Evolutionary conservation across 2,329 filamentous ascomycete species (phyloP), one percentile per base, ranked within the genome.

Genomic region (Aspergillus ochraceus): DNA sequence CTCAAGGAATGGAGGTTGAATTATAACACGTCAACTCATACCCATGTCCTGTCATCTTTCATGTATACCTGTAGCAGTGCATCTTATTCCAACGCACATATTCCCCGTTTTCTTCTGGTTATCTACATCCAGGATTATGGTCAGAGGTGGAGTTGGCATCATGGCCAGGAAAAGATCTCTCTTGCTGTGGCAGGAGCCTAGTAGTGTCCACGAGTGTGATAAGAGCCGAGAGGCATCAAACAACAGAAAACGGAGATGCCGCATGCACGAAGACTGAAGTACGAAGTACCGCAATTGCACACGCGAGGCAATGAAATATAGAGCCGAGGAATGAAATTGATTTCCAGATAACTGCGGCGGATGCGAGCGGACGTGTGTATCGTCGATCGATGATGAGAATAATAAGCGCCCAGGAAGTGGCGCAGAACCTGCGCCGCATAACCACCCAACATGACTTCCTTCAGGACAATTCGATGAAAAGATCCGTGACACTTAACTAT

Each of bases 391-490:
- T 24, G 19, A 47, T 9, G 45, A 51, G 19, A 32, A 29, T 54
- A 22, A 6, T n/a, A 22, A 45, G 54, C 47, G 54, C 53, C 53
- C 20, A 56, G 42, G 24, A n/a, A 36, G 54, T 50, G 47, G 54
- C 54, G 39, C 46, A 56, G 54, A 49, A 50, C 54, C 54, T 51
- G 49, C 54, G 54, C 54, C 54, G 54, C 39, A 32, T 39, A 55
- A 32, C 45, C 54, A 49, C 26, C 54, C 45, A 11, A 20, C 45
- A 47, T 24, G 22, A 47, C 20, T 24, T 24, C 19, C 45, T 19
- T 22, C 20, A 20, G 45, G 17, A 42, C 36, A n/a, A 9, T n/a
- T 42, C 14, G 14, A n/a, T 42, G 36, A 42, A n/a, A 17, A n/a
- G 36, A 14, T 8, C 36, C 36, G 17, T 42, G 36, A 14, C 36